These are phyloP conservation scores for Backusella psychrophila DNA, from an alignment of 192 early-diverging fungal species.

Conservation along the genomic window DNA sequence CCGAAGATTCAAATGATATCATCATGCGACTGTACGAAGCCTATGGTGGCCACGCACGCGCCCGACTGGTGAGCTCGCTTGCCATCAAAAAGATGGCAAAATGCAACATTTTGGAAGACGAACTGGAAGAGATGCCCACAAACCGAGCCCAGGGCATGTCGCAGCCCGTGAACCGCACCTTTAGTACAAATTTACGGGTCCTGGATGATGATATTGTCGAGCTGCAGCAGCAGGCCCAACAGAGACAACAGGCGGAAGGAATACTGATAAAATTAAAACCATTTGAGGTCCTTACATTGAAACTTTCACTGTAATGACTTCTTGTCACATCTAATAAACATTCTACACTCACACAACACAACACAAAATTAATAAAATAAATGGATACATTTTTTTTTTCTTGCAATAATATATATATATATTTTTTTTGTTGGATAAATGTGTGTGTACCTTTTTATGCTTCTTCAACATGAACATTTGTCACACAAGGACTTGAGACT, in stretches of 20 bases:
- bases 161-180: constrained; percentile 7
- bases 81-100: constrained; percentile 46
- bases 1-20: constrained; percentile 75
- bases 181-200: constrained; percentile 25
- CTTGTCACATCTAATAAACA: background rate
- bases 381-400: background rate
- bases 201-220: constrained; percentile 28
- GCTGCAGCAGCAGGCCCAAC: constrained; percentile 21
- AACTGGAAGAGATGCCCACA: constrained; percentile 30
- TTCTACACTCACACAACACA: background rate
- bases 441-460: too few relatives aligned
- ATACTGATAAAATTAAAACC: constrained; percentile 52
- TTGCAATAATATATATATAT: background rate
- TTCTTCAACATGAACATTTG: too few relatives aligned
- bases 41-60: constrained; percentile 79
- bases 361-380: background rate
- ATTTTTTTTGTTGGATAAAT: too few relatives aligned
- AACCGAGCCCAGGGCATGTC: constrained; percentile 20
- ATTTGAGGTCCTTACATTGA: constrained; percentile 67
- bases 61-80: constrained; percentile 43
- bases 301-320: constrained; percentile 27
- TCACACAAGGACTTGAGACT: too few relatives aligned
- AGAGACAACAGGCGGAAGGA: constrained; percentile 26
- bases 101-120: constrained; percentile 85
- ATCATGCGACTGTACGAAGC: constrained; percentile 90